Evolutionary conservation across 2,329 filamentous ascomycete species (phyloP), one percentile per base, ranked within the genome.

Genomic region (Hypoxylon sp.): DNA sequence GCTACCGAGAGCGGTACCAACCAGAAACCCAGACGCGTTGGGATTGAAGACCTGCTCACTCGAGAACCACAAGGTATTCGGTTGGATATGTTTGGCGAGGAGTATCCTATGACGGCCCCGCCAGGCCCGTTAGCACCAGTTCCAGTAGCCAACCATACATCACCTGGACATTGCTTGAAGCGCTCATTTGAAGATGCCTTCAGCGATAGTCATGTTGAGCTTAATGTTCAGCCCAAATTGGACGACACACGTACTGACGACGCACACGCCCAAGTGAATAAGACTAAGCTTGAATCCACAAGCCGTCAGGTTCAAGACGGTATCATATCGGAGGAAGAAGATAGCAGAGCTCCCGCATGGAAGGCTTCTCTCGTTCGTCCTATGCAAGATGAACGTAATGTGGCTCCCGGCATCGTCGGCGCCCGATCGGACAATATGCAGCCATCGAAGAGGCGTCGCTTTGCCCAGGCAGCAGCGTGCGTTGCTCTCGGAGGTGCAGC

Each of bases 401-500:
- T 24, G n/a, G 47, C 26, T 3, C 51, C 62, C 24, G 22, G 39
- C 35, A n/a, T 54, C n/a, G 6, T 66, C 24, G 39, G 66, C 22
- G 17, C 33, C 13, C 62, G 66, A 22, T 26, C 37, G 31, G 48
- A 54, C 50, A 54, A 59, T 44, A 10, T 46, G 17, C 71, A 74
- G 19, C 76, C 77, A 26, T 68, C 74, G 10, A 79, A 79, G 70
- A 73, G 71, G 50, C 73, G 74, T n/a, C 75, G 76, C 17, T 58
- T 78, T 24, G 75, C 74, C 17, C 73, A 78, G 59, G 74, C 75
- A 50, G 76, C 75, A 13, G 77, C 76, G 37, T 78, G 69, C 63
- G 72, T 77, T 10, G 76, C 74, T 17, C 63, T 78, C 3, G 77
- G 77, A 24, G 74, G 75, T 35, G 77, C 74, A 53, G 76, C 74